Evolutionary conservation across 306 rosid species (phyloP).

Genomic region (Corylus avellana): DNA sequence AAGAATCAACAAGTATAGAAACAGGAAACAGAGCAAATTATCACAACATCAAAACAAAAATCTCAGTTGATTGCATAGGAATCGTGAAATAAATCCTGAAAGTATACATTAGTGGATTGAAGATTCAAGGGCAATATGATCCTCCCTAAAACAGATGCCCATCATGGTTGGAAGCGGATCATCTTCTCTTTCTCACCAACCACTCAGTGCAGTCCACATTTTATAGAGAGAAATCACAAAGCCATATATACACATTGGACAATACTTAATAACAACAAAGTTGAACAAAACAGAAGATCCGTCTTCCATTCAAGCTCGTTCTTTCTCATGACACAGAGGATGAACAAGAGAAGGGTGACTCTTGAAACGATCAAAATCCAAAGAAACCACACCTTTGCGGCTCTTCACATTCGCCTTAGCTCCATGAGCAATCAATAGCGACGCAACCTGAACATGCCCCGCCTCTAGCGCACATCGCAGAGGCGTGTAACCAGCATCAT

Average conservation of each 20-base stretch:
- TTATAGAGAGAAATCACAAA: neutral
- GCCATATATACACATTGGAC: neutral
- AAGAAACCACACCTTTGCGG: constrained; percentile 26
- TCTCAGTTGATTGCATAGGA: neutral
- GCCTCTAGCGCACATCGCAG: constrained; percentile 71
- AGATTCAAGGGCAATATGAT: neutral
- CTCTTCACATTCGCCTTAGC: constrained; percentile 41
- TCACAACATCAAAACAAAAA: neutral
- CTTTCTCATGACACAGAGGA: constrained; percentile 21
- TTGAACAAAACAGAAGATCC: neutral
- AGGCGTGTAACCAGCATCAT: constrained; percentile 69
- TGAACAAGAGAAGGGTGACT: constrained; percentile 31
- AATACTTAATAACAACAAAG: neutral
- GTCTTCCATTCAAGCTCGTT: neutral
- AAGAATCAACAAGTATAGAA: neutral
- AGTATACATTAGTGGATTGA: neutral
- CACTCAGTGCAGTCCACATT: constrained; percentile 10
- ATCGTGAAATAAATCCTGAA: neutral
- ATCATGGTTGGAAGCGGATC: constrained; percentile 9
- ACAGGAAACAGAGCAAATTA: neutral
- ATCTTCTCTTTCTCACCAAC: neutral
- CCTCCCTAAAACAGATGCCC: constrained; percentile 3
- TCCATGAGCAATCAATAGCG: constrained; percentile 53
- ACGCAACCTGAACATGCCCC: constrained; percentile 62
- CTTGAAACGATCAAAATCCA: constrained; percentile 24